These are phyloP conservation scores for Sphenostylis stenocarpa DNA, from an alignment of 306 rosid genomes.

Conservation along the genomic window DNA sequence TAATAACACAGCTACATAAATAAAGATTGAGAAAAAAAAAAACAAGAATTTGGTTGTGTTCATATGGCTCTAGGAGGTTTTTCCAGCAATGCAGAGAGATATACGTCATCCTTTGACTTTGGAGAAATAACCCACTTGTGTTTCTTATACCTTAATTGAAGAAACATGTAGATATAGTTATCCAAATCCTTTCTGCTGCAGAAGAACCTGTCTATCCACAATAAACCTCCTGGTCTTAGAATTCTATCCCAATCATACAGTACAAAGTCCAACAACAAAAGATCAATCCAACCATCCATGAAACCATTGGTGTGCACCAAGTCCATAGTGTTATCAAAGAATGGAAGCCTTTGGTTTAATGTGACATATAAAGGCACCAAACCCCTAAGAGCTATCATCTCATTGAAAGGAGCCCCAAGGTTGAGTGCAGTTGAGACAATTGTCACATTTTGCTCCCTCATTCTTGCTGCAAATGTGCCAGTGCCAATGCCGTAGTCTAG, in stretches of 20 bases:
- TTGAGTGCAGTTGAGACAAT: constrained; percentile 77
- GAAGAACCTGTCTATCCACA: constrained; percentile 86
- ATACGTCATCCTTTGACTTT: constrained; percentile 77
- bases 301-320: constrained; percentile 79
- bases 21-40: not conserved
- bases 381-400: constrained; percentile 84
- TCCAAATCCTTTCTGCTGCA: constrained; percentile 76
- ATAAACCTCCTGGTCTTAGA: constrained; percentile 77
- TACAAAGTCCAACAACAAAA: constrained; percentile 70
- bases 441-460: constrained; percentile 82
- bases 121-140: constrained; percentile 76
- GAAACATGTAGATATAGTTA: constrained; percentile 89
- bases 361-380: constrained; percentile 75
- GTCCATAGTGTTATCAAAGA: constrained; percentile 90
- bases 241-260: constrained; percentile 90
- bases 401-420: constrained; percentile 94
- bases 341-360: constrained; percentile 76
- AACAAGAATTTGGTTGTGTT: constrained; percentile 19
- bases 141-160: constrained; percentile 89
- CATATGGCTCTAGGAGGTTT: constrained; percentile 92
- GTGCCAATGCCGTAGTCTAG: constrained; percentile 77
- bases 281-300: constrained; percentile 90
- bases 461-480: constrained; percentile 93
- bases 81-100: constrained; percentile 84
- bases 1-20: not conserved